A percentile compares a stretch with the other conserved stretches of the same genome.
Conservation (phyloP, 1,139 yeast genomes). For the Yamadazyma conglobata region DNA sequence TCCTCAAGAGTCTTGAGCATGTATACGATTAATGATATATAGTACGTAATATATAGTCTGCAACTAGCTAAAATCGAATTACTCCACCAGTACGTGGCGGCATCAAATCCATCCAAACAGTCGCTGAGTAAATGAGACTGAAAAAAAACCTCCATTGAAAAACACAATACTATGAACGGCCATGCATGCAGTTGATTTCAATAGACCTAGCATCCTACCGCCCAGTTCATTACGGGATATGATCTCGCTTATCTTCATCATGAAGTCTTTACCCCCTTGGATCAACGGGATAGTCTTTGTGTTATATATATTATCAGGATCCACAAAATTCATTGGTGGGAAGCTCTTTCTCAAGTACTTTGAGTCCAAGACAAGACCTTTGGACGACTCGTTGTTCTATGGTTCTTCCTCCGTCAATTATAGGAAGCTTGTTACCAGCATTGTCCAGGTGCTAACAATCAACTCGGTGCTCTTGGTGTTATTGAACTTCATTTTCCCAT, state of each 20-base stretch:
- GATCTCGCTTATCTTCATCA: conserved; percentile 38
- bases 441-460: conserved; percentile 22
- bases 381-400: conserved; percentile 12
- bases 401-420: conserved; percentile 14
- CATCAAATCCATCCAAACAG: too few species aligned
- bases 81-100: too few species aligned
- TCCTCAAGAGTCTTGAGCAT: conserved; percentile 19
- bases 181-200: conserved; percentile 7
- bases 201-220: conserved; percentile 20
- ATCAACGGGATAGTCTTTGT: conserved; percentile 35
- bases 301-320: conserved; percentile 40
- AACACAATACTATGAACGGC: too few species aligned
- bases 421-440: conserved; percentile 19
- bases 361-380: conserved; percentile 13
- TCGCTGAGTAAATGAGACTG: too few species aligned
- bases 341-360: conserved; percentile 34
- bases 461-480: conserved; percentile 31
- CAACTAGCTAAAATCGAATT: neutral
- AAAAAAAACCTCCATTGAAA: too few species aligned
- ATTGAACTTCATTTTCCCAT: conserved; percentile 30
- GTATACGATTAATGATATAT: conserved; percentile 1
- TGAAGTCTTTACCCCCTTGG: conserved; percentile 41
- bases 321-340: conserved; percentile 41
- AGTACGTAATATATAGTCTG: neutral
- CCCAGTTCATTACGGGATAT: conserved; percentile 41